Evolutionary conservation across 2,329 filamentous ascomycete genomes (phyloP).

Genomic region (Botrytis fabae): DNA sequence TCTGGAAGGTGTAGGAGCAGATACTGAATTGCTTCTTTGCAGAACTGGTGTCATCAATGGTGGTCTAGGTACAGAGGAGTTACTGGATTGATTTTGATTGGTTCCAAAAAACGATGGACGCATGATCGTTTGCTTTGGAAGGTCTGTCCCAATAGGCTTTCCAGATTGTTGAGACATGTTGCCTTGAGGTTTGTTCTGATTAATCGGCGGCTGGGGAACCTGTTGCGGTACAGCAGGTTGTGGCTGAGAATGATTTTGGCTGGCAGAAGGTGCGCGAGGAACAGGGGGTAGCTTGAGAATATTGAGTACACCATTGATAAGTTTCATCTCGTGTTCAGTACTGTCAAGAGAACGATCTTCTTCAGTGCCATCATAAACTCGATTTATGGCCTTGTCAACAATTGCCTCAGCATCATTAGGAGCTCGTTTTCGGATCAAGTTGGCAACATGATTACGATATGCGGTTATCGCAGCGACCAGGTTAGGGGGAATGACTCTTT

Average conservation of each 20-base stretch:
- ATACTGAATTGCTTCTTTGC: conserved; percentile 33
- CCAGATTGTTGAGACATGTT: conserved; percentile 27
- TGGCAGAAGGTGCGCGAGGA: conserved; percentile 11
- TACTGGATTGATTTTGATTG: conserved; percentile 30
- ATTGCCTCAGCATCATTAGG: conserved; percentile 33
- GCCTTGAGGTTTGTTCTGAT: conserved; percentile 31
- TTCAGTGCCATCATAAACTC: conserved; percentile 35
- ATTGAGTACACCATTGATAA: conserved; percentile 33
- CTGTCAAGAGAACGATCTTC: conserved; percentile 31
- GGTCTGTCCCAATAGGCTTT: conserved; percentile 28
- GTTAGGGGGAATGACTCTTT: conserved; percentile 3
- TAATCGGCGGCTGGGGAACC: conserved; percentile 26
- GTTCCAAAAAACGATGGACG: conserved; percentile 37
- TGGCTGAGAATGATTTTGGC: conserved; percentile 11
- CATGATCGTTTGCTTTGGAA: conserved; percentile 33
- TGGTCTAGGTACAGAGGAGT: conserved; percentile 35
- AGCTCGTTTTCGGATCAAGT: conserved; percentile 26
- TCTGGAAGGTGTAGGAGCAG: conserved; percentile 29
- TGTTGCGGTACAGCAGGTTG: conserved; percentile 24
- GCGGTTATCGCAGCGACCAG: conserved; percentile 26
- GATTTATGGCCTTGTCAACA: conserved; percentile 39
- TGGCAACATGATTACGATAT: conserved; percentile 35
- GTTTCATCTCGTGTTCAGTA: conserved; percentile 32
- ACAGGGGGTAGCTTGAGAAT: conserved; percentile 13
- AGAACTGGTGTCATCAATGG: conserved; percentile 37